These are phyloP conservation scores for Eruca vesicaria DNA, from an alignment of 441 rosid genomes.

Conservation along the genomic window DNA sequence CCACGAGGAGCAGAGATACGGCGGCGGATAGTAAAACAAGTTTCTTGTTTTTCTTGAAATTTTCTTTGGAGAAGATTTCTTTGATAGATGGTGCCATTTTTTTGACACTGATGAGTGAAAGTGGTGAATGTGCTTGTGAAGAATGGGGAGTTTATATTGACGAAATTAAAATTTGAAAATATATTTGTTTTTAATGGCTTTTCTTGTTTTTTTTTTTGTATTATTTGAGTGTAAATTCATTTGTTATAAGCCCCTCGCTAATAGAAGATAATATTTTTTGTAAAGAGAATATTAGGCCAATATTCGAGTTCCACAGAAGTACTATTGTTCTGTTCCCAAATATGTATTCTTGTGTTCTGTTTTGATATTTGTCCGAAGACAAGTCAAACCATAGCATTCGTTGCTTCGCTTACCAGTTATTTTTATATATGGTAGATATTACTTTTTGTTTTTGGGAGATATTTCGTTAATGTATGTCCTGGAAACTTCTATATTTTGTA, in stretches of 20 bases:
- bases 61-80: conserved; percentile 14
- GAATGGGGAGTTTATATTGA: conserved; percentile 20
- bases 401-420: no score
- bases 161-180: conserved; percentile 2
- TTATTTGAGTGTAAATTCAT: conserved; percentile 9
- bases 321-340: conserved; percentile 14
- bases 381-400: background rate
- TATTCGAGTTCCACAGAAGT: background rate
- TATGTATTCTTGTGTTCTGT: background rate
- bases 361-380: background rate
- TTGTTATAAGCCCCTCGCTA: conserved; percentile 1
- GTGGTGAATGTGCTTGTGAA: conserved; percentile 8
- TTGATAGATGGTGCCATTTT: conserved; percentile 19
- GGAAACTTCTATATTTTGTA: background rate
- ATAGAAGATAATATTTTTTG: conserved; percentile 11
- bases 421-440: background rate
- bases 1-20: conserved; percentile 34
- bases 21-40: conserved; percentile 39
- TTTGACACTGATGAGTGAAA: conserved; percentile 22
- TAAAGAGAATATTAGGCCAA: background rate
- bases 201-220: conserved; percentile 1
- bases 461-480: background rate
- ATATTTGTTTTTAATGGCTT: background rate
- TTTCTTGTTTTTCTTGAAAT: conserved; percentile 33
- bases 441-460: background rate